Percentiles rank a stretch among this genome's conserved stretches.
Conservation (phyloP, 2,329 filamentous ascomycete species). For the Aphanocladium album region DNA sequence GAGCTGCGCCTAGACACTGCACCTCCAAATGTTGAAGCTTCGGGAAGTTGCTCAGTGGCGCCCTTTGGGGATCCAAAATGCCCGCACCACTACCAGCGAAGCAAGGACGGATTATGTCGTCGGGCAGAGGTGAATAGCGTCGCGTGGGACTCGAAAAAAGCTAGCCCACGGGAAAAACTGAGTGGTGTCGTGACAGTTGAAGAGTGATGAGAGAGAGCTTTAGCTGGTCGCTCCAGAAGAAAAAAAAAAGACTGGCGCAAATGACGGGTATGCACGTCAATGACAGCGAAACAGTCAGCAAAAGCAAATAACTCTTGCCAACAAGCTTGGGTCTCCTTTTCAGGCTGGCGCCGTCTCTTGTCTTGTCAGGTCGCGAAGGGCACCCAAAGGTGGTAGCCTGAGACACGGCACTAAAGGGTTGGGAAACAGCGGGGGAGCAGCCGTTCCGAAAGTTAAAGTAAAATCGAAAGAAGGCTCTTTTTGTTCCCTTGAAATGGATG, state of each 20-base stretch:
- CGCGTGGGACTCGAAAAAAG: neutral
- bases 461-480: neutral
- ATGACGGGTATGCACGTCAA: constrained; percentile 7
- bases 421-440: neutral
- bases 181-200: neutral
- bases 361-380: neutral
- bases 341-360: neutral
- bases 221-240: neutral
- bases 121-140: neutral
- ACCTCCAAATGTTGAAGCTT: neutral
- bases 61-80: neutral
- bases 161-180: neutral
- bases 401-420: neutral
- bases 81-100: constrained; percentile 12
- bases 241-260: neutral
- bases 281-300: neutral
- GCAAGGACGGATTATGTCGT: neutral
- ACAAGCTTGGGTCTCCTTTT: neutral
- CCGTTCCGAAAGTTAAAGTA: neutral
- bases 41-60: neutral
- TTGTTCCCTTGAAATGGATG: neutral
- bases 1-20: neutral
- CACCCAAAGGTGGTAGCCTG: neutral
- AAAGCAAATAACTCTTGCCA: neutral
- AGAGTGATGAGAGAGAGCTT: neutral